Evolutionary conservation across 441 rosid genomes (phyloP), one percentile per base, ranked within the genome.

Genomic region (Mallotus japonicus): DNA sequence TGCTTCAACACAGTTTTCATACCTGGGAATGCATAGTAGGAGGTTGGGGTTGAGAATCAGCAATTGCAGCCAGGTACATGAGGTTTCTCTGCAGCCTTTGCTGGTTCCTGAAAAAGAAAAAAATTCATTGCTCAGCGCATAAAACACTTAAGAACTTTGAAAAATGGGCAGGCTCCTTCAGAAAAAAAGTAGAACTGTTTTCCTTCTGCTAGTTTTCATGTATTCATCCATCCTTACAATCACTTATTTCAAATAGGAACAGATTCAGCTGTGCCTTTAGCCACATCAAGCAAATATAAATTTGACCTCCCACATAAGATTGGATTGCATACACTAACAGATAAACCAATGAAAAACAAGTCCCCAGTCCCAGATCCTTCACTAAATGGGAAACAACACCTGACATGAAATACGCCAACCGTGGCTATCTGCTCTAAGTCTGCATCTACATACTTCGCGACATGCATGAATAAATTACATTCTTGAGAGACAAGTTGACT

Each of bases 11-110:
- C 13, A 22, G 46, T 37, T 58, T 2, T 61, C 16, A 14, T 73
- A 92, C 99, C 95, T 95, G 99, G 80, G 92, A 46, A 81, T 95
- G 99, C 87, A 89, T 61, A 13, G 81, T 64, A 16, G 96, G 90
- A 37, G 93, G 92, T 69, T 89, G 99, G 70, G 99, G 98, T 79
- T 95, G 99, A 84, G 98, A 89, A 82, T 95, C 98, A 17, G 99
- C 98, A 16, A 95, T 92, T 22, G 99, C 99, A 76, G 98, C 99
- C 74, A 95, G 81, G 85, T 92, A 95, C 99, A 92, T 95, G 69
- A 95, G 90, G 84, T 95, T 95, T 44, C 93, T 83, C 87, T 95
- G 99, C 54, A 95, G 90, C 89, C 90, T 91, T 67, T 96, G 95
- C 75, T 95, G 99, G 85, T 90, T 95, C 86, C 99, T 95, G 87